Evolutionary conservation across 1,284 basidiomycete genomes (phyloP).

Genomic region (Apiotrichum laibachii): DNA sequence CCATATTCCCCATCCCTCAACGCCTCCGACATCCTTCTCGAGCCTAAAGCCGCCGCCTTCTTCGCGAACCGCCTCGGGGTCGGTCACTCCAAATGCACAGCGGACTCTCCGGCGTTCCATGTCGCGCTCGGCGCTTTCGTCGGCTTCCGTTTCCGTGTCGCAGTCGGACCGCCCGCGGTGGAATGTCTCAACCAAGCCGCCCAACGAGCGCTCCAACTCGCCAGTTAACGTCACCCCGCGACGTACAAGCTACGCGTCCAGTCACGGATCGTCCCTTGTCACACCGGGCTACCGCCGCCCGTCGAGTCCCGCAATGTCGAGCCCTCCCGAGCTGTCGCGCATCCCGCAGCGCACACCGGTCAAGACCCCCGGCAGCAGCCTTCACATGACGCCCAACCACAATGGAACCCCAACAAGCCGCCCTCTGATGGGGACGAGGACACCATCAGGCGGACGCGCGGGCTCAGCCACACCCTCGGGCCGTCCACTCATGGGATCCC

Average conservation of each 20-base stretch:
- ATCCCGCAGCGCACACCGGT: constrained; percentile 1
- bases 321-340: background rate
- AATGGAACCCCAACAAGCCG: background rate
- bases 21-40: constrained; percentile 5
- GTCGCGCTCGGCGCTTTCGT: constrained; percentile 3
- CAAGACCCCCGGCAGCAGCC: background rate
- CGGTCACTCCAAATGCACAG: constrained; percentile 10
- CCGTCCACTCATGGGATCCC: background rate
- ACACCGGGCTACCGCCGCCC: background rate
- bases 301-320: background rate
- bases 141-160: background rate
- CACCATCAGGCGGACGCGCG: background rate
- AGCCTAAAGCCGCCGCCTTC: background rate
- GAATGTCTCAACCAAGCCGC: constrained; percentile 25
- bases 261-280: background rate
- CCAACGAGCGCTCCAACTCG: background rate
- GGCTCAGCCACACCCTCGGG: background rate
- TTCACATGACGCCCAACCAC: background rate
- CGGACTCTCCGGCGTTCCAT: constrained; percentile 3
- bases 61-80: background rate
- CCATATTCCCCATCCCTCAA: background rate
- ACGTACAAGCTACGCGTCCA: background rate
- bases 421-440: background rate
- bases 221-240: background rate
- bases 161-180: constrained; percentile 25